phyloP scores from a whole-genome alignment of 2,329 filamentous ascomycete species.

The Fusarium scirpi region DNA sequence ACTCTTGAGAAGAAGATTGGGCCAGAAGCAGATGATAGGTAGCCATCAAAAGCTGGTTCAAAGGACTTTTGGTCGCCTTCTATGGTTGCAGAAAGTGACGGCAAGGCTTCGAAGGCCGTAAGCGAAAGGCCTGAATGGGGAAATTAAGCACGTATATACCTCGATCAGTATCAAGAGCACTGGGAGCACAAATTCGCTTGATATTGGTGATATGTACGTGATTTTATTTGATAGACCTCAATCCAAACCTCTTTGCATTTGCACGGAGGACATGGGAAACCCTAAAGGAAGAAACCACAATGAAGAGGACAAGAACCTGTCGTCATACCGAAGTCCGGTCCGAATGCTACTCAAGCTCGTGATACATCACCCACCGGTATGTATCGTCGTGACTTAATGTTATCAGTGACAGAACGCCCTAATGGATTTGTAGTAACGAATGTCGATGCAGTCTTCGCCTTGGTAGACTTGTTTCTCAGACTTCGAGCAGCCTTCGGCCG shows the following conservation, averaged over 20 bases:
- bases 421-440: neutral
- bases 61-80: no score
- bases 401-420: neutral
- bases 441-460: neutral
- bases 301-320: neutral
- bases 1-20: no score
- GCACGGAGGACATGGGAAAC: neutral
- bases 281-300: neutral
- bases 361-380: no score
- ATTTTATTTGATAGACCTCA: neutral
- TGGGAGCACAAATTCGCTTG: no score
- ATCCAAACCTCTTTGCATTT: neutral
- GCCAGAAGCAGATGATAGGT: no score
- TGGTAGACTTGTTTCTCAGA: neutral
- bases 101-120: no score
- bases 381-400: fast-evolving
- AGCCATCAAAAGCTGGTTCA: no score
- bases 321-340: neutral
- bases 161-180: no score
- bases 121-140: no score
- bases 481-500: neutral
- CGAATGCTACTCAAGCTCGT: no score
- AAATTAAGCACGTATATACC: no score
- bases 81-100: no score
- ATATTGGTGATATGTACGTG: neutral